These are phyloP conservation scores for Suillus occidentalis DNA, from an alignment of 768 basidiomycete genomes.

Conservation along the genomic window DNA sequence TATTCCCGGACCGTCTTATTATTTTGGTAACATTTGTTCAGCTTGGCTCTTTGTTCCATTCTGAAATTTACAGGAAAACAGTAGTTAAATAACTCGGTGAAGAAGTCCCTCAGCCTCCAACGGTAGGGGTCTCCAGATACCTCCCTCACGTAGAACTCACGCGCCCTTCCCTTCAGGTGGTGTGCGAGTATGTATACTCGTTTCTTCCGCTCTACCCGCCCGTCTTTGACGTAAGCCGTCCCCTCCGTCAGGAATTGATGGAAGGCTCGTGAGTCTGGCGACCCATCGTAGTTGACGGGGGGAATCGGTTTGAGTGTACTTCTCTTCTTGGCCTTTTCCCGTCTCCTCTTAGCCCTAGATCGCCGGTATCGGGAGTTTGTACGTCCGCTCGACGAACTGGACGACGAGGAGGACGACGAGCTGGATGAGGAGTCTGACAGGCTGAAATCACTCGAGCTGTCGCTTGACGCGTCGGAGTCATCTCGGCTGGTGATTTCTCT, in stretches of 20 bases:
- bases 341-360: too few relatives aligned
- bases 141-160: slow-evolving; percentile 33
- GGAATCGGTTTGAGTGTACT: slow-evolving; percentile 24
- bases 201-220: slow-evolving; percentile 9
- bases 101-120: slow-evolving; percentile 33
- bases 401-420: too few relatives aligned
- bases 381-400: too few relatives aligned
- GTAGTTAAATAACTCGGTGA: slow-evolving; percentile 34
- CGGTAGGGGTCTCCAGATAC: slow-evolving; percentile 24
- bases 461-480: too few relatives aligned
- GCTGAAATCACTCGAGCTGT: too few relatives aligned
- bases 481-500: too few relatives aligned
- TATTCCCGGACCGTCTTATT: slow-evolving; percentile 31
- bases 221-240: slow-evolving; percentile 23
- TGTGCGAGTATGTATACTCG: slow-evolving; percentile 23
- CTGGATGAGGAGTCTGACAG: too few relatives aligned
- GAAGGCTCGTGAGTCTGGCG: slow-evolving; percentile 19
- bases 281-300: slow-evolving; percentile 29
- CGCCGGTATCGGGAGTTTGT: too few relatives aligned
- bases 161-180: slow-evolving; percentile 33
- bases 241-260: slow-evolving; percentile 29
- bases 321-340: neutral
- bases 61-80: slow-evolving; percentile 34
- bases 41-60: slow-evolving; percentile 24
- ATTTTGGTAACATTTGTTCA: slow-evolving; percentile 25